Evolutionary conservation across 2,329 filamentous ascomycete species (phyloP), one percentile per base, ranked within the genome.

Genomic region (Tolypocladium inflatum): DNA sequence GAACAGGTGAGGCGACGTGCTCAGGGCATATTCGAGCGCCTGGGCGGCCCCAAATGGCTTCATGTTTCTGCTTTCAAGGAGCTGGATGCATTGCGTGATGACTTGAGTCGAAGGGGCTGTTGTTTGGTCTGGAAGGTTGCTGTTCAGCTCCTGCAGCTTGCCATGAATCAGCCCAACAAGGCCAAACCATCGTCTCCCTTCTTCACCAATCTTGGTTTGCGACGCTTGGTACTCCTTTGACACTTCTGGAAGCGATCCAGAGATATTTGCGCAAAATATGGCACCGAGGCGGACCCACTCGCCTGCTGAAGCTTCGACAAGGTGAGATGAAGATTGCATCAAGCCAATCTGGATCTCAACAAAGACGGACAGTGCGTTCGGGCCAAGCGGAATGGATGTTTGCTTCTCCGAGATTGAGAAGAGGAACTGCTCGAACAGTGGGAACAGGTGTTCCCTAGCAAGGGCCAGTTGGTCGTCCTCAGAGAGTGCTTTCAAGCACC

Each of bases 181-280:
- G 2, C 80, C 73, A 60, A 89, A 87, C 74, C 90, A 90, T 0
- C 89, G 85, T 52, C 79, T 76, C 0, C 86, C 86, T 64, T 88
- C 82, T 8, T 85, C 78, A 11, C 83, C 82, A 33, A 96, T 79
- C 45, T 78, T 76, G 55, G 83, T 79, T 68, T 96, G 91, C 0
- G 90, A 95, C 48, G 79, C 78, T 33, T 82, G 79, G 63, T 89
- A 89, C 21, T 91, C 88, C 61, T 87, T 87, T 0, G 91, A 91
- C 58, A 93, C 85, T 67, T 93, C 91, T 1, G 92, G 91, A 6
- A 90, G 80, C 0, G 91, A 95, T 7, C 83, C 82, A 57, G 85
- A 86, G 58, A 96, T 85, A 42, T 82, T 80, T 38, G 84, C 77
- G 33, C 86, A 76, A n/a, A 96, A 73, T 0, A 78, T 70, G 1